These are phyloP conservation scores for Pulveroboletus ravenelii DNA, from an alignment of 768 basidiomycete genomes.

Conservation along the genomic window DNA sequence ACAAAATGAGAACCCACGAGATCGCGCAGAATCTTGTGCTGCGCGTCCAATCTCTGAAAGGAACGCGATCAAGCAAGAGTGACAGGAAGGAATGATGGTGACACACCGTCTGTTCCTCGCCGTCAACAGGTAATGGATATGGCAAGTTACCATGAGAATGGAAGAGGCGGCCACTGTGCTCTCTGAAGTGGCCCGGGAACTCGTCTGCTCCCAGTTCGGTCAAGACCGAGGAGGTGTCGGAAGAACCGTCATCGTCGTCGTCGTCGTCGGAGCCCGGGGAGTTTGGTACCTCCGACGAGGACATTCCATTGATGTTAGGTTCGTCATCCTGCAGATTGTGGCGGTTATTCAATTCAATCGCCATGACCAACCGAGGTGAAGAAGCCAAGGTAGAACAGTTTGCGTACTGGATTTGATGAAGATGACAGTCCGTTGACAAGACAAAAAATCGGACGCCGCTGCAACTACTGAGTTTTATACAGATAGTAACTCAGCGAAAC, in stretches of 20 bases:
- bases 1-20: slow-evolving; percentile 55
- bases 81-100: neutral
- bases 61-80: neutral
- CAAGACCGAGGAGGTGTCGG: slow-evolving; percentile 41
- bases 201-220: slow-evolving; percentile 49
- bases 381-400: slow-evolving; percentile 8
- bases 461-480: slow-evolving; percentile 37
- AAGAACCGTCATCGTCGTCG: slow-evolving; percentile 35
- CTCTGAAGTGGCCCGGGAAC: slow-evolving; percentile 55
- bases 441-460: slow-evolving; percentile 34
- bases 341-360: slow-evolving; percentile 25
- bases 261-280: slow-evolving; percentile 19
- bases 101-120: slow-evolving; percentile 62
- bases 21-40: slow-evolving; percentile 45
- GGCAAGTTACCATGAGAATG: slow-evolving; percentile 58
- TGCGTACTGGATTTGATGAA: slow-evolving; percentile 22
- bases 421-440: slow-evolving; percentile 35
- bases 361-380: slow-evolving; percentile 18
- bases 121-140: slow-evolving; percentile 73
- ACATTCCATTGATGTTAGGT: slow-evolving; percentile 4
- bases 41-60: slow-evolving; percentile 47
- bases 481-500: slow-evolving; percentile 38
- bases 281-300: slow-evolving; percentile 8
- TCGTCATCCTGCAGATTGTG: slow-evolving; percentile 20
- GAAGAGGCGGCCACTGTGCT: slow-evolving; percentile 59